Percentiles rank a stretch among this genome's conserved stretches.
These are phyloP conservation scores for Limnanthes douglasii DNA, from an alignment of 345 rosid species.

Conservation along the genomic window DNA sequence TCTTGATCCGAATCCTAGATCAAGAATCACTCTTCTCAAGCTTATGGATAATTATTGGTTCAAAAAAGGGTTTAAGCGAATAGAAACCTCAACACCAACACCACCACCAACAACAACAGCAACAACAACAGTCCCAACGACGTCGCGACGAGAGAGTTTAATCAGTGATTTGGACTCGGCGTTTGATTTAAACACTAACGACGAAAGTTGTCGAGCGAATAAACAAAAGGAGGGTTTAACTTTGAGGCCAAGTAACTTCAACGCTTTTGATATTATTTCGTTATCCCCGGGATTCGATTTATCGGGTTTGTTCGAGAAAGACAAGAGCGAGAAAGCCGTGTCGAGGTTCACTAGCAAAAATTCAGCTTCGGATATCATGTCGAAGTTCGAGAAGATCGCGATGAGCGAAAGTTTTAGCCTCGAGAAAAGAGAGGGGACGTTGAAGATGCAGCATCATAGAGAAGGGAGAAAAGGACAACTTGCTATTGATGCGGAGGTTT, in stretches of 20 bases:
- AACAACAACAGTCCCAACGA: conserved; percentile 18
- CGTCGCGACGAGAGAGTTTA: conserved; percentile 8
- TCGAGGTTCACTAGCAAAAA: conserved; percentile 40
- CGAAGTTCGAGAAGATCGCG: conserved; percentile 68
- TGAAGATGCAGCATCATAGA: conserved; percentile 41
- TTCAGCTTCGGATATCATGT: conserved; percentile 42
- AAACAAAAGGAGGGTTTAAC: too few species aligned
- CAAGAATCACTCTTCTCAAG: conserved; percentile 42
- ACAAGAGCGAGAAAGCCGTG: conserved; percentile 14
- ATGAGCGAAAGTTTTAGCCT: conserved; percentile 30
- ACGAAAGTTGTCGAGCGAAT: background rate
- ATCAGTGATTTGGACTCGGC: conserved; percentile 29
- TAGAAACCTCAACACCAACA: conserved; percentile 27
- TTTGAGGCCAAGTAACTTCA: conserved; percentile 27
- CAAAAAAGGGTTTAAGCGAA: conserved; percentile 37
- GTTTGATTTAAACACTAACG: conserved; percentile 11
- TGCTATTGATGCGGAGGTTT: conserved; percentile 57
- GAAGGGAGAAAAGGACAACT: conserved; percentile 84
- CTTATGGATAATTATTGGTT: conserved; percentile 60
- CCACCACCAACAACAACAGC: too few species aligned
- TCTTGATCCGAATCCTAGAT: conserved; percentile 47
- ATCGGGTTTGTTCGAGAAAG: conserved; percentile 59
- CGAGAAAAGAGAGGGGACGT: conserved; percentile 34
- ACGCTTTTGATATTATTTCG: conserved; percentile 73
- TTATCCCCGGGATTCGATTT: conserved; percentile 65